Evolutionary conservation across 257 asterid species (phyloP).

Genomic region (Solanum bukasovii): DNA sequence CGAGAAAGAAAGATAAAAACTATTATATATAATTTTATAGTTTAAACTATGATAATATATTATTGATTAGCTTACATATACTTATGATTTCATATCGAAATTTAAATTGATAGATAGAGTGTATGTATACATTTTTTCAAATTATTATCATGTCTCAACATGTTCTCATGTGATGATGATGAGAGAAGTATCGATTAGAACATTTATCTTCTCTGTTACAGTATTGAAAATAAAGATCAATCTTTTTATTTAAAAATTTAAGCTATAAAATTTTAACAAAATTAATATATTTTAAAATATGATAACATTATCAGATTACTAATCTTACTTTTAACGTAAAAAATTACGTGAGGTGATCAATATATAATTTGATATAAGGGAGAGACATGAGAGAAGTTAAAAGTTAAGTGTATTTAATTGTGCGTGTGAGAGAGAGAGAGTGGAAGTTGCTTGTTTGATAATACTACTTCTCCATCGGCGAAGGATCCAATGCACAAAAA

Average conservation of each 20-base stretch:
- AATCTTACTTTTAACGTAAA: too few relatives aligned
- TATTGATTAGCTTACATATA: neutral
- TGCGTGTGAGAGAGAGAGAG: neutral
- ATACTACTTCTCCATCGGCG: neutral
- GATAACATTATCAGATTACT: neutral
- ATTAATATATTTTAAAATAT: too few relatives aligned
- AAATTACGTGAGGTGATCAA: neutral
- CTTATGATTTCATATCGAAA: neutral
- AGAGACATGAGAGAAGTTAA: neutral
- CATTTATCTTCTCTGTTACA: neutral
- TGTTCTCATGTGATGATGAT: neutral
- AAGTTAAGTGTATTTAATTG: neutral
- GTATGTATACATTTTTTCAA: neutral
- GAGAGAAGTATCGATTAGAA: neutral
- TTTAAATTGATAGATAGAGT: neutral
- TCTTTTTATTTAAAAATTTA: neutral
- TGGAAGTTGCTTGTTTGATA: neutral
- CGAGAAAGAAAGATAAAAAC: neutral
- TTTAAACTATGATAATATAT: neutral
- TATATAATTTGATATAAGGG: neutral
- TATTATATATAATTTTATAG: neutral
- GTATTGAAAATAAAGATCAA: neutral
- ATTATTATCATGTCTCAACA: neutral
- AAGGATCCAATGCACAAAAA: neutral
- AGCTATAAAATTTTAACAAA: too few relatives aligned